phyloP scores from a whole-genome alignment of 441 rosid species.

The Arabidopsis lyrata region DNA sequence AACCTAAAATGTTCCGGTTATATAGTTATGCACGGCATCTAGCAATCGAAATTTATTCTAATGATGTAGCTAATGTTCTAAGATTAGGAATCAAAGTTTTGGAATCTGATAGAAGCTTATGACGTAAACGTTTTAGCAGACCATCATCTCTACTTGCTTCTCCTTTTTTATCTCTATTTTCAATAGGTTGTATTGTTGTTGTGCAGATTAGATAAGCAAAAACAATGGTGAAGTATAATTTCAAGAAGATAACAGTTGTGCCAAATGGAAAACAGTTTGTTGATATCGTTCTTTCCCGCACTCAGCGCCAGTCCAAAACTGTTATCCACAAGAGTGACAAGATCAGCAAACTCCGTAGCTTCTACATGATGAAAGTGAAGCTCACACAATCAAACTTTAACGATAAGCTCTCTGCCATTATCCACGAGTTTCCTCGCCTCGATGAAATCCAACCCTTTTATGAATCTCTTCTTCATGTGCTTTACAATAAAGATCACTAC shows the following conservation, averaged over 20 bases:
- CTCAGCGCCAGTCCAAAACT: slow-evolving; percentile 77
- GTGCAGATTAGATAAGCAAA: slow-evolving; percentile 41
- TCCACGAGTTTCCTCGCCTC: slow-evolving; percentile 82
- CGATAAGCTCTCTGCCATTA: slow-evolving; percentile 70
- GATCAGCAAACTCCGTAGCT: slow-evolving; percentile 73
- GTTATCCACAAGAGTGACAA: slow-evolving; percentile 88
- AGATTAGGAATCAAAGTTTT: background rate
- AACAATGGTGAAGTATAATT: slow-evolving; percentile 74
- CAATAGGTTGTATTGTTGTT: background rate
- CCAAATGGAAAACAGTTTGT: slow-evolving; percentile 77
- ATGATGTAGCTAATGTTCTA: background rate
- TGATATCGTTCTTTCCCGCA: slow-evolving; percentile 76
- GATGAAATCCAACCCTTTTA: slow-evolving; percentile 81
- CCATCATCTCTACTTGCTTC: background rate
- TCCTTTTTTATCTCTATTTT: background rate
- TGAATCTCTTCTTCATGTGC: slow-evolving; percentile 79
- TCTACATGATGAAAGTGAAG: slow-evolving; percentile 85
- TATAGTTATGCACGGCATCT: background rate
- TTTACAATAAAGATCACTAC: slow-evolving; percentile 85
- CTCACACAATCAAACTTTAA: slow-evolving; percentile 73
- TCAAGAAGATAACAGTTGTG: slow-evolving; percentile 82
- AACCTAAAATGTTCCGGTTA: background rate
- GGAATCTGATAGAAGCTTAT: background rate
- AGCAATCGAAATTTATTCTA: background rate
- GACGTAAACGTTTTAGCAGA: background rate